These are phyloP conservation scores for Dictyostelium capitatum DNA, from an alignment of 78 protist genomes.

Conservation along the genomic window DNA sequence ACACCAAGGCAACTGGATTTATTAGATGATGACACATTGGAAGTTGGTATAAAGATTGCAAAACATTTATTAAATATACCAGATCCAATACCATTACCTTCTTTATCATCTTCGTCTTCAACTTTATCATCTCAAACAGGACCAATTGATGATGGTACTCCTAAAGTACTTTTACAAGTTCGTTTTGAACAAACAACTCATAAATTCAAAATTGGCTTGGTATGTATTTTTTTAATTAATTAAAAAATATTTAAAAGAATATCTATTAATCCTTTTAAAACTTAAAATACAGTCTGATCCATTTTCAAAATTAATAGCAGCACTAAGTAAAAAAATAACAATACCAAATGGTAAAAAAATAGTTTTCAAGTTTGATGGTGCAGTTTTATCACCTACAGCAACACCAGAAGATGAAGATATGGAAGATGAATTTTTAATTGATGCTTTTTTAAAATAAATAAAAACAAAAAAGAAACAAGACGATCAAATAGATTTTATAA, in stretches of 20 bases:
- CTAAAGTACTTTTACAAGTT: constrained; percentile 25
- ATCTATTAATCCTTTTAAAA: no score
- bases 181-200: constrained; percentile 1
- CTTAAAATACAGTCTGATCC: constrained; percentile 41
- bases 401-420: constrained; percentile 64
- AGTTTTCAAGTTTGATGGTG: constrained; percentile 56
- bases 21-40: constrained; percentile 30
- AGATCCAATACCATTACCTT: background rate
- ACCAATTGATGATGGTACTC: constrained; percentile 10
- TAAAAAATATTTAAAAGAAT: background rate
- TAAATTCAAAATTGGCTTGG: constrained; percentile 60
- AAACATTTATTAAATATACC: background rate
- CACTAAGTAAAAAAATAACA: background rate
- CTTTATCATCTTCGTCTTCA: background rate
- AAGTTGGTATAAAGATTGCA: constrained; percentile 21
- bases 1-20: constrained; percentile 46
- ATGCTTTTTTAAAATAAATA: constrained; percentile 16
- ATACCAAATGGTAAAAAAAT: constrained; percentile 21
- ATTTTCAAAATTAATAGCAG: constrained; percentile 49
- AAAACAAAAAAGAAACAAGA: background rate
- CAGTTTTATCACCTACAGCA: background rate
- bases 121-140: background rate
- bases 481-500: background rate
- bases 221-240: background rate
- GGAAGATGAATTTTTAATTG: constrained; percentile 71